A percentile compares a stretch with the other conserved stretches of the same genome.
Conservation (phyloP, 148 eudicot species). For the Vaccinium myrtillus region DNA sequence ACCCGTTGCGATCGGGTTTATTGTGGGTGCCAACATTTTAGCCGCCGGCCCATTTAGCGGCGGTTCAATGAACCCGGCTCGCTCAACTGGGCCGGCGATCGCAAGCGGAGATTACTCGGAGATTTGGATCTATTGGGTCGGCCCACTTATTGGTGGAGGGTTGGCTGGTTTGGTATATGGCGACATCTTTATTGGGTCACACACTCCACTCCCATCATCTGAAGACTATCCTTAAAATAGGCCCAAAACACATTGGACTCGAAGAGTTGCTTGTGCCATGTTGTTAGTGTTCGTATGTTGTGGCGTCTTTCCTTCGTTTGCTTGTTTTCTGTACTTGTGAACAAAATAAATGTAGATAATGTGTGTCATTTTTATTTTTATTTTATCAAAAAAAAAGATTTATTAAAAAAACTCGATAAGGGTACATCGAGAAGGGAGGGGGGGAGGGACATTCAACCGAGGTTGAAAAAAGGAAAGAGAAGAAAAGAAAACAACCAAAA, state of each 20-base stretch:
- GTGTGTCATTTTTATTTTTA: no score
- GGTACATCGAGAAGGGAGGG: no score
- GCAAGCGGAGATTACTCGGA: conserved; percentile 54
- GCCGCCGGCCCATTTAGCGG: conserved; percentile 89
- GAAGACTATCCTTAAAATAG: conserved; percentile 25
- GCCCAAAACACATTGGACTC: background rate
- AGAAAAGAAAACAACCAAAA: no score
- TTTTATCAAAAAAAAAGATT: no score
- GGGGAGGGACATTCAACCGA: no score
- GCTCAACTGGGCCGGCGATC: conserved; percentile 77
- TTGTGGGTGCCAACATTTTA: conserved; percentile 81
- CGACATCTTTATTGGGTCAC: conserved; percentile 53
- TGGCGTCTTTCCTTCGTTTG: background rate
- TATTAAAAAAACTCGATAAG: no score
- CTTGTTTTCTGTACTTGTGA: background rate
- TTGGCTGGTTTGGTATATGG: conserved; percentile 82
- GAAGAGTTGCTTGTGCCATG: background rate
- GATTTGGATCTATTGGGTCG: conserved; percentile 86
- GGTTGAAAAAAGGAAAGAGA: no score
- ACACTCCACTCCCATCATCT: conserved; percentile 15
- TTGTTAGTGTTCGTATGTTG: background rate
- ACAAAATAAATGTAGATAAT: conserved; percentile 3
- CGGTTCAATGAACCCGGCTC: conserved; percentile 95
- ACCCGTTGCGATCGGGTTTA: conserved; percentile 80
- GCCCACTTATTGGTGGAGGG: conserved; percentile 87